A percentile compares a stretch with the other conserved stretches of the same genome.
Conservation (phyloP, 2,329 filamentous ascomycete species). For the Aspergillus caelatus region DNA sequence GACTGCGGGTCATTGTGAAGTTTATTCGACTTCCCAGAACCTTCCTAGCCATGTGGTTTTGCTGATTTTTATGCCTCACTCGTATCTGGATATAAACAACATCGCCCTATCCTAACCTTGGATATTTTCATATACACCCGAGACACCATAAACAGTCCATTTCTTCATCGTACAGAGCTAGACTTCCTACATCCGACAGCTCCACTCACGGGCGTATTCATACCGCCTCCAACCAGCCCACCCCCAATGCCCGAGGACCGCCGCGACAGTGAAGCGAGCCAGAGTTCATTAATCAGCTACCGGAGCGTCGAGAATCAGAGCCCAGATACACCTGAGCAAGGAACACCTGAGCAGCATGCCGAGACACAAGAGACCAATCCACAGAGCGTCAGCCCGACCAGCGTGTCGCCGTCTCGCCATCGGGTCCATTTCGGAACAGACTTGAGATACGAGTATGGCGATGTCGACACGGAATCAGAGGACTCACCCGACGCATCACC, state of each 20-base stretch:
- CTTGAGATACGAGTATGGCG: slow-evolving; percentile 10
- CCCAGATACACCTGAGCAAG: not conserved
- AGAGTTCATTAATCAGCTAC: slow-evolving; percentile 15
- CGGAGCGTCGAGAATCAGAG: slow-evolving; percentile 3
- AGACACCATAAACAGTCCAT: not conserved
- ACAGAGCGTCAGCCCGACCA: not conserved
- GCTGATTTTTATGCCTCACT: not conserved
- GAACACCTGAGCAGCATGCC: not conserved
- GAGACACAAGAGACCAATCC: too few species aligned
- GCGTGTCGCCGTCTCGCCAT: slow-evolving; percentile 2
- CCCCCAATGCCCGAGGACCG: slow-evolving; percentile 3
- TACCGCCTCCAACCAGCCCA: not conserved
- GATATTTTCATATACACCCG: not conserved
- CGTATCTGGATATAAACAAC: not conserved
- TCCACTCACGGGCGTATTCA: not conserved
- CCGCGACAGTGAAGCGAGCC: slow-evolving; percentile 6
- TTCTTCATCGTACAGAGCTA: not conserved
- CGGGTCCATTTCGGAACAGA: slow-evolving; percentile 11
- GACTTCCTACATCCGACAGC: too few species aligned
- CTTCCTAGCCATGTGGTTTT: not conserved
- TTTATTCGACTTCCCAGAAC: not conserved
- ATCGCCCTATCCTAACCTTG: not conserved
- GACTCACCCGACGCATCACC: slow-evolving; percentile 2
- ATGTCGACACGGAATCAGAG: slow-evolving; percentile 4
- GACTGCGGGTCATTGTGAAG: not conserved